These are phyloP conservation scores for Exophiala phaeomuriformis DNA, from an alignment of 2,329 filamentous ascomycete genomes.

Conservation along the genomic window DNA sequence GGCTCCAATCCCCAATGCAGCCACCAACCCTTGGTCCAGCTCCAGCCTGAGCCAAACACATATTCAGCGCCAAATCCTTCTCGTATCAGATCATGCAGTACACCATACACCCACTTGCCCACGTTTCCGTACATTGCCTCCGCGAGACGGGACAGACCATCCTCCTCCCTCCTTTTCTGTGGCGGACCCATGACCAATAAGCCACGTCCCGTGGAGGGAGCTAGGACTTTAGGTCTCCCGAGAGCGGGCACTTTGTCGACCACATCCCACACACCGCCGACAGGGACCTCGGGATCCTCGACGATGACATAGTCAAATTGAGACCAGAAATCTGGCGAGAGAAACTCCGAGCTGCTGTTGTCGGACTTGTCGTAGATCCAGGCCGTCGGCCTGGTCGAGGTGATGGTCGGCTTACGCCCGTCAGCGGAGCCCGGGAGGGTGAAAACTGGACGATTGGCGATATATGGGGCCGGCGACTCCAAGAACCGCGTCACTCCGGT, in stretches of 20 bases:
- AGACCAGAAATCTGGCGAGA: slow-evolving; percentile 50
- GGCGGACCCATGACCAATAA: slow-evolving; percentile 22
- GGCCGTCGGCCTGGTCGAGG: slow-evolving; percentile 11
- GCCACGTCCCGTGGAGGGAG: slow-evolving; percentile 34
- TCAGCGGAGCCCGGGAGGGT: slow-evolving; percentile 26
- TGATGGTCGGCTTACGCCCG: slow-evolving; percentile 18
- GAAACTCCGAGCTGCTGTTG: slow-evolving; percentile 38
- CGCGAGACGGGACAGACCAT: slow-evolving; percentile 32
- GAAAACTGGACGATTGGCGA: slow-evolving; percentile 20
- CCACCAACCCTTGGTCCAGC: slow-evolving; percentile 48
- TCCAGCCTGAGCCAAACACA: slow-evolving; percentile 24
- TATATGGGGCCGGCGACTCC: slow-evolving; percentile 32
- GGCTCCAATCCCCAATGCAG: slow-evolving; percentile 48
- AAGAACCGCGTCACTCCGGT: slow-evolving; percentile 57
- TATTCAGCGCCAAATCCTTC: slow-evolving; percentile 29
- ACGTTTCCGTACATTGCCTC: slow-evolving; percentile 8
- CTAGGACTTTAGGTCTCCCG: slow-evolving; percentile 44
- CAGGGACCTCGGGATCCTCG: slow-evolving; percentile 41
- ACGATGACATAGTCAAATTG: slow-evolving; percentile 53
- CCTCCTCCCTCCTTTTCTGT: slow-evolving; percentile 28
- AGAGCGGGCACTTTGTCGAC: slow-evolving; percentile 46
- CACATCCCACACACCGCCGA: slow-evolving; percentile 48
- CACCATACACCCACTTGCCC: slow-evolving; percentile 27
- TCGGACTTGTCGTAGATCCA: slow-evolving; percentile 59
- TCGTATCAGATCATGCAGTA: slow-evolving; percentile 26